A percentile compares a stretch with the other conserved stretches of the same genome.
Conservation (phyloP, 345 rosid species). For the Bretschneidera sinensis region DNA sequence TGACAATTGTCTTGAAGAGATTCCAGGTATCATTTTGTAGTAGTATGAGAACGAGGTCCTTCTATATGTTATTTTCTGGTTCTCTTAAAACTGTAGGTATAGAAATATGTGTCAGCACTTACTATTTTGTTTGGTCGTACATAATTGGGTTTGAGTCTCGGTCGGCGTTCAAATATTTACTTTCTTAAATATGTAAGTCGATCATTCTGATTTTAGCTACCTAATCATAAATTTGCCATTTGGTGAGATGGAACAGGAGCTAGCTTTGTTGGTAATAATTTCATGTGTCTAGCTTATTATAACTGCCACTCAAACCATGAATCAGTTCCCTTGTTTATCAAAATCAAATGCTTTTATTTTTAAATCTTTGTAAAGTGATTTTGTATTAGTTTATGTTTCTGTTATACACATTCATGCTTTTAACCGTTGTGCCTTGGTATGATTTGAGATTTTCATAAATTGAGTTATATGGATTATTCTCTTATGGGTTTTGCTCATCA, state of each 20-base stretch:
- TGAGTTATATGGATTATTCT: neutral
- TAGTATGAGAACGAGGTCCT: neutral
- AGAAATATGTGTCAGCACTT: neutral
- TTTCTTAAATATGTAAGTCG: neutral
- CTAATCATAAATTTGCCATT: neutral
- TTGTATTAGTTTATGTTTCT: neutral
- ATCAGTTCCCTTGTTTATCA: neutral
- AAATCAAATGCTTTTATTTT: neutral
- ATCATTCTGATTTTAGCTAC: neutral
- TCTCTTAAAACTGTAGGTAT: neutral
- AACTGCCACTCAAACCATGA: neutral
- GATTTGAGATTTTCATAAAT: neutral
- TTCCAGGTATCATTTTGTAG: conserved; percentile 52
- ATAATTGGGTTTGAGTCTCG: neutral
- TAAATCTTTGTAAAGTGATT: too few relatives aligned
- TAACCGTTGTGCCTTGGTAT: neutral
- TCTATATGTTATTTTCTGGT: neutral
- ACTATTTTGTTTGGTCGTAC: neutral
- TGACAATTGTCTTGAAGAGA: conserved; percentile 85
- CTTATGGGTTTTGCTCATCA: conserved; percentile 26
- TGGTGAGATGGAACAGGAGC: neutral
- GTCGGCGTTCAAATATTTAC: neutral
- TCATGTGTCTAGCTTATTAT: too few relatives aligned
- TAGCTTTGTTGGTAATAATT: neutral
- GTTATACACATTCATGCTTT: neutral